Conservation (phyloP, 164 flowering plant species). For the Nelumbo lutea region DNA sequence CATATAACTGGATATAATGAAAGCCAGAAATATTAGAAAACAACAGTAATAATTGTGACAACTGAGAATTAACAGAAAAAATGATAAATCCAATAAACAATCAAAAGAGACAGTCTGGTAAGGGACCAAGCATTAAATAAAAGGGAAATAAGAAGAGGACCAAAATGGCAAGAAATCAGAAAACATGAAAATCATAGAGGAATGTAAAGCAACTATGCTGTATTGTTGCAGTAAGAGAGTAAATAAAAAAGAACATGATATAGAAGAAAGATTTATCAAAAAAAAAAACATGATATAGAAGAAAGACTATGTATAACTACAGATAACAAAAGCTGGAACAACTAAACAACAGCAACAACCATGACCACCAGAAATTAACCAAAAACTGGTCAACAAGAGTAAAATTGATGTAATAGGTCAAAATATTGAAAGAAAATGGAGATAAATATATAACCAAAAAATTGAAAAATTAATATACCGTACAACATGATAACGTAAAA, state of each 20-base stretch:
- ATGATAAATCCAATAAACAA: background rate
- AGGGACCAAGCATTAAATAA: background rate
- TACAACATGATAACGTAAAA: no score
- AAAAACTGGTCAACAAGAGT: no score
- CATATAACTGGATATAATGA: background rate
- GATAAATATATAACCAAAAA: no score
- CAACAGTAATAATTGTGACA: background rate
- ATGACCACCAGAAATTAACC: no score
- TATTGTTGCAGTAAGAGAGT: background rate
- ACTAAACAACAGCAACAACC: no score
- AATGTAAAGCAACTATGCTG: background rate
- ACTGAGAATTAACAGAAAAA: background rate
- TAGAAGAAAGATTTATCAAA: background rate
- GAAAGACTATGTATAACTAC: no score
- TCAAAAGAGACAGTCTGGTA: no score
- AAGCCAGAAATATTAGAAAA: background rate
- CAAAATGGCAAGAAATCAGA: background rate
- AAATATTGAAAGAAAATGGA: no score
- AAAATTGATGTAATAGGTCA: no score
- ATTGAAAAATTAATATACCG: no score
- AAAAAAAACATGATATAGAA: background rate
- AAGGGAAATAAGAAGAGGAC: background rate
- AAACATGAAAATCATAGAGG: background rate
- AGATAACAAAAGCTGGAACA: no score
- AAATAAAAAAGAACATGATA: background rate